These are phyloP conservation scores for Trichosanthes cucumerina DNA, from an alignment of 306 rosid genomes.

Conservation along the genomic window DNA sequence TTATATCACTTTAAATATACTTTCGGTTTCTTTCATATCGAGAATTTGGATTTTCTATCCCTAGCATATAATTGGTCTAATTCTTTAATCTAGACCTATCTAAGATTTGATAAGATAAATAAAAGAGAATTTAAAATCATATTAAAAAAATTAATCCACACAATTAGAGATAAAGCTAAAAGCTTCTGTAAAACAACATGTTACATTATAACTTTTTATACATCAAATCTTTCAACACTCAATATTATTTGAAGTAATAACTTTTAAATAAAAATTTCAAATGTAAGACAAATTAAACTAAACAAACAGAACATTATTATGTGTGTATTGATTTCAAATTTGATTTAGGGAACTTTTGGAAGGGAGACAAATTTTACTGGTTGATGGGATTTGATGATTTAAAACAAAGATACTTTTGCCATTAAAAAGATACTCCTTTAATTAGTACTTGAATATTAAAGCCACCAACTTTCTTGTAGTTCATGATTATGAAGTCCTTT, in stretches of 20 bases:
- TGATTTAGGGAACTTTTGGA: neutral
- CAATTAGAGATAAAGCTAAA: neutral
- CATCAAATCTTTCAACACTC: neutral
- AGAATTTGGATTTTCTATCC: neutral
- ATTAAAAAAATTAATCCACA: neutral
- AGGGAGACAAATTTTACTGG: neutral
- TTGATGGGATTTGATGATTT: conserved; percentile 26
- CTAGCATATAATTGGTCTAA: neutral
- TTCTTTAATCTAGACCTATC: neutral
- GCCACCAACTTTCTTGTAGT: conserved; percentile 22
- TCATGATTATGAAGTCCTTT: conserved; percentile 29
- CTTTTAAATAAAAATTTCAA: neutral
- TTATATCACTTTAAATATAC: neutral
- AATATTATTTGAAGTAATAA: neutral
- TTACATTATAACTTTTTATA: neutral
- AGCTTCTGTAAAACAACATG: neutral
- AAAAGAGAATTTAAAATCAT: neutral
- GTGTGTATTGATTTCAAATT: neutral
- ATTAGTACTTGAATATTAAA: conserved; percentile 24
- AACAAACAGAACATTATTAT: neutral
- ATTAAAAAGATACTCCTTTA: conserved; percentile 23
- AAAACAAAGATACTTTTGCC: conserved; percentile 29
- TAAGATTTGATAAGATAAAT: neutral
- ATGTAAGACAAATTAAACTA: neutral
- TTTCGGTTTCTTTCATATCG: neutral